Evolutionary conservation across 192 early-diverging fungal genomes (phyloP).

Genomic region (Geranomyces variabilis): DNA sequence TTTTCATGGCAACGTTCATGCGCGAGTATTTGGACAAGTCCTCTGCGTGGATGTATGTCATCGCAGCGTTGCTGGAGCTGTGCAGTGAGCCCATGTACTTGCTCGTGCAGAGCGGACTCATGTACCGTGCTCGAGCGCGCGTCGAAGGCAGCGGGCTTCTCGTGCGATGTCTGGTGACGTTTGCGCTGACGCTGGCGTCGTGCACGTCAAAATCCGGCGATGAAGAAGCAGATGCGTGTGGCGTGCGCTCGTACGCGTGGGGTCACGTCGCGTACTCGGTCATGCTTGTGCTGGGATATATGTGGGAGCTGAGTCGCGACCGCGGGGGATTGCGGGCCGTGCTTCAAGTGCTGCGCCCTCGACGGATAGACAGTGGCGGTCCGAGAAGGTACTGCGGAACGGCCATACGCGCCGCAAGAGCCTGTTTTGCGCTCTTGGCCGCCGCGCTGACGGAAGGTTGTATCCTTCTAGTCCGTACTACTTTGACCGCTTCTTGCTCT

Average conservation of each 20-base stretch:
- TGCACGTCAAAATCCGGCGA: constrained; percentile 10
- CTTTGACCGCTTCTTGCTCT: constrained; percentile 64
- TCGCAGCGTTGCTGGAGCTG: constrained; percentile 81
- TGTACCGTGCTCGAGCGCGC: constrained; percentile 77
- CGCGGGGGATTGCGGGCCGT: constrained; percentile 12
- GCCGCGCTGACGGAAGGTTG: too few species aligned
- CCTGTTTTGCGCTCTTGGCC: too few species aligned
- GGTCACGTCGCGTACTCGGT: constrained; percentile 77
- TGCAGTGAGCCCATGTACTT: constrained; percentile 85
- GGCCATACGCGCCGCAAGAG: too few species aligned
- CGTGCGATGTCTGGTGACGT: constrained; percentile 70
- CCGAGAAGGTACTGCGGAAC: background rate
- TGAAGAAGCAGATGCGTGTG: constrained; percentile 46
- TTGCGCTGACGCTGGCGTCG: constrained; percentile 58
- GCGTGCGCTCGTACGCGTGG: constrained; percentile 77
- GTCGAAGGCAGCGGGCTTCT: constrained; percentile 83
- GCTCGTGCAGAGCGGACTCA: constrained; percentile 66
- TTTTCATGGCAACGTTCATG: constrained; percentile 51
- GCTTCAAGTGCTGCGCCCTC: background rate
- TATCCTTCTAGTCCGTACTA: constrained; percentile 34
- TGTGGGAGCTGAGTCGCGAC: constrained; percentile 36
- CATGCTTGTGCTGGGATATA: constrained; percentile 62
- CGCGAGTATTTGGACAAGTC: background rate
- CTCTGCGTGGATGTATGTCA: constrained; percentile 59
- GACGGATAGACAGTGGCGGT: background rate